Percentiles rank a stretch among this genome's conserved stretches.
These are phyloP conservation scores for Rhynchospora pubera DNA, from an alignment of 176 grass and related monocot species.

Conservation along the genomic window DNA sequence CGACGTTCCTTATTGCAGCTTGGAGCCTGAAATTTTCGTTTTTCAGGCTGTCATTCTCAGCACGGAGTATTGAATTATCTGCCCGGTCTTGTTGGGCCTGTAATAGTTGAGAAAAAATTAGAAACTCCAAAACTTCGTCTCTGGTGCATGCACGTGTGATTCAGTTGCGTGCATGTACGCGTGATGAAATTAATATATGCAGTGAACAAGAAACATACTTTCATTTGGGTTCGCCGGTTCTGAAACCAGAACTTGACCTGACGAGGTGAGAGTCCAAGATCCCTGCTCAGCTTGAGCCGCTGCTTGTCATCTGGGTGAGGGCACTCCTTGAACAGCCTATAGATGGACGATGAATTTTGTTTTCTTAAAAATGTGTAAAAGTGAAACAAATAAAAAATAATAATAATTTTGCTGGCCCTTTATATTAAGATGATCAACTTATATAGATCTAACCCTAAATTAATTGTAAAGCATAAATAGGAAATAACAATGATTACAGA, in stretches of 20 bases:
- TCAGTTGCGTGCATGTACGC: neutral
- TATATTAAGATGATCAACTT: neutral
- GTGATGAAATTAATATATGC: neutral
- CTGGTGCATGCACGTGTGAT: neutral
- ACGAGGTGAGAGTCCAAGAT: conserved; percentile 81
- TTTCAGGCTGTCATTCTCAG: conserved; percentile 90
- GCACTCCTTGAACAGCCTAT: conserved; percentile 96
- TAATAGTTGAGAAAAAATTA: conserved; percentile 4
- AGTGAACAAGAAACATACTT: conserved; percentile 20
- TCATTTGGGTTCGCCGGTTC: conserved; percentile 95
- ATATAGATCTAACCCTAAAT: neutral
- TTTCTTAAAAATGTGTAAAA: neutral
- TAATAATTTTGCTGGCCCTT: neutral
- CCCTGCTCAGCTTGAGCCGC: conserved; percentile 85
- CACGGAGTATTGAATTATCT: conserved; percentile 71
- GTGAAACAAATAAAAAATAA: neutral
- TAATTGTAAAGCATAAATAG: neutral
- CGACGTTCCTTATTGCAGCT: conserved; percentile 77
- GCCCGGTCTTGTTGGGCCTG: conserved; percentile 91
- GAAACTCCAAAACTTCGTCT: neutral
- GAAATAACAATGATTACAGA: neutral
- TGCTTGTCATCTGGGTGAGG: conserved; percentile 99
- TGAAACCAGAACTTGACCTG: conserved; percentile 99
- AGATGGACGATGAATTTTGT: neutral
- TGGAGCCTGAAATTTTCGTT: conserved; percentile 84